Evolutionary conservation across 495 filamentous ascomycete genomes (phyloP), one percentile per base, ranked within the genome.

Genomic region (Cercophora newfieldiana): DNA sequence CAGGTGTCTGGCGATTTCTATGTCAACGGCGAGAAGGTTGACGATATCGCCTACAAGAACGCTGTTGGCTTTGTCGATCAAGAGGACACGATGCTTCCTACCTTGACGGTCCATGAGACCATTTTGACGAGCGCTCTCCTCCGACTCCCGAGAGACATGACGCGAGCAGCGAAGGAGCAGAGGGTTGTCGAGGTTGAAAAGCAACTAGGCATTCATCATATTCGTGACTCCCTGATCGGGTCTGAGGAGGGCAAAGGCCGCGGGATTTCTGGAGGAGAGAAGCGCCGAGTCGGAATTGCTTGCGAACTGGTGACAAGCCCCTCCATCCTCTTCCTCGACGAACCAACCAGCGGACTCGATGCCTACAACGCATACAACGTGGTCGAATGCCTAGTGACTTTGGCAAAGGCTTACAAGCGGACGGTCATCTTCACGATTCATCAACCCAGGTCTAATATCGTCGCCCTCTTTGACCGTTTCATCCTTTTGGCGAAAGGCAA

Each of bases 341-440:
- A 99, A 70, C 95, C 95, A 2, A 99, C 95, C 1, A 97, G 93
- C 71, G 95, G 95, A 54, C 82, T 99, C 55, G 95, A 98, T 78
- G 91, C 95, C 3, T 98, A 87, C 80, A 98, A 98, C 72, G 94
- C 94, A 0, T 98, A 94, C 81, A 98, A 98, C 61, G 94, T 97
- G 7, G 88, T 99, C 26, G 95, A 99, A 75, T 97, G 94, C 70
- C 83, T 99, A 44, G 95, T 99, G 48, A 97, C 91, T 4, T 78
- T 99, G 53, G 95, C 95, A 19, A 97, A 95, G 81, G 94, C 88
- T 29, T 98, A 97, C 81, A 94, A 96, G 74, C 86, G 95, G 54
- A 99, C 95, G 0, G 91, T 99, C 65, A 90, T 99, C 63, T 97
- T 99, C 81, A 99, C 95, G 5, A 99, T 99, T 67, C 95, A 99